Evolutionary conservation across 1,284 basidiomycete genomes (phyloP), one percentile per base, ranked within the genome.

Genomic region (Naganishia sp.): DNA sequence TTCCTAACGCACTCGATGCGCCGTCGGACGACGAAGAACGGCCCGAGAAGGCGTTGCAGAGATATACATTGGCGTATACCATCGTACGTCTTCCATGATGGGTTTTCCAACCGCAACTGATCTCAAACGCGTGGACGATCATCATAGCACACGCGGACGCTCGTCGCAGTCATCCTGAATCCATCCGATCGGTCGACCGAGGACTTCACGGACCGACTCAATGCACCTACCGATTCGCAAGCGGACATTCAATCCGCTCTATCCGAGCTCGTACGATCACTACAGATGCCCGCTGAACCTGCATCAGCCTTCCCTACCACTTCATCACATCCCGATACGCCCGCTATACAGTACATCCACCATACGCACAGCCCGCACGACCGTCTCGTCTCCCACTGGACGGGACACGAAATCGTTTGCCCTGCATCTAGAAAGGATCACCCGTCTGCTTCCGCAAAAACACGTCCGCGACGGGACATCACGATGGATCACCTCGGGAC

Each of bases 41-140:
- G n/a, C 31, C 54, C 3, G 25, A 32, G 31, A 10, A 15, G 28
- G 13, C 7, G 1, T 18, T 47, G 45, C 31, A 15, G 32, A 39
- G 41, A 42, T n/a, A 23, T 4, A 23, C 15, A 17, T 51, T 61
- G 58, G 58, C 47, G 5, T 61, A 61, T 42, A 61, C 58, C 0
- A 25, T 61, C 35, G 58, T 61, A 46, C 6, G 56, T 58, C 25
- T 10, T 17, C 41, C 42, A 28, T n/a, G 32, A 32, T 18, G 50
- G 15, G 23, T 10, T 31, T 18, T 49, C 13, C 32, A 15, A 15
- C 2, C 23, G 6, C 53, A 35, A 9, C 21, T 6, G 28, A 51
- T 25, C 9, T 15, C 3, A 2, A 46, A n/a, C 45, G 18, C 7
- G 17, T 9, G 11, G 17, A 46, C 3, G 18, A 46, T 13, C 28